A percentile compares a stretch with the other conserved stretches of the same genome.
phyloP scores from a whole-genome alignment of 2,329 filamentous ascomycete species.

The Calonectria crousiana region DNA sequence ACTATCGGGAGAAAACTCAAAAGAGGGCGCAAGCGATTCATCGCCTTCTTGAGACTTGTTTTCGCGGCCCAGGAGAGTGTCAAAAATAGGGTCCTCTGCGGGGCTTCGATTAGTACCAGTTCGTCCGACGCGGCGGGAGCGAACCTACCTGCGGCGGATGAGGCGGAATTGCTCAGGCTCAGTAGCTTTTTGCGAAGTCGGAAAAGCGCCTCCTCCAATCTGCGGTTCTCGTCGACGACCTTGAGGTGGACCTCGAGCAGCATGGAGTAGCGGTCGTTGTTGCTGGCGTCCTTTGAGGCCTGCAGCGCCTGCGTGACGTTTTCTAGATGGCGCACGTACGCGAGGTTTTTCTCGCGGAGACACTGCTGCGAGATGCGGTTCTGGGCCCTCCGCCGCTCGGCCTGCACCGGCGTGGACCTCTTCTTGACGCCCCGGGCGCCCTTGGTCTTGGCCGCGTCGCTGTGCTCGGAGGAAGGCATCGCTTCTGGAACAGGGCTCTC shows the following conservation, averaged over 20 bases:
- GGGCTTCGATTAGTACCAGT: background rate
- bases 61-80: background rate
- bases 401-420: background rate
- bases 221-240: conserved; percentile 7
- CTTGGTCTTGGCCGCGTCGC: background rate
- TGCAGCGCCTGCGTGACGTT: conserved; percentile 1
- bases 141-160: background rate
- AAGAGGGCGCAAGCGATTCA: background rate
- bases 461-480: background rate
- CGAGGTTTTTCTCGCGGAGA: conserved; percentile 7
- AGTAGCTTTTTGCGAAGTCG: background rate
- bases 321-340: conserved; percentile 1
- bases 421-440: background rate
- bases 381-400: background rate
- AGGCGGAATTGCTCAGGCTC: background rate
- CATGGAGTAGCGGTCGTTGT: conserved; percentile 5
- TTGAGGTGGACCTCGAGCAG: conserved; percentile 7
- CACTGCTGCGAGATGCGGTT: conserved; percentile 6
- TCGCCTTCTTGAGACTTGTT: background rate
- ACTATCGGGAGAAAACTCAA: background rate
- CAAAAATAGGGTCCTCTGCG: background rate
- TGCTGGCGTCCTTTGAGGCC: background rate
- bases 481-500: background rate
- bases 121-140: background rate
- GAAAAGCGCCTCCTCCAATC: background rate